A percentile compares a stretch with the other conserved stretches of the same genome.
phyloP scores from a whole-genome alignment of 768 basidiomycete species.

The Cubamyces lactineus region DNA sequence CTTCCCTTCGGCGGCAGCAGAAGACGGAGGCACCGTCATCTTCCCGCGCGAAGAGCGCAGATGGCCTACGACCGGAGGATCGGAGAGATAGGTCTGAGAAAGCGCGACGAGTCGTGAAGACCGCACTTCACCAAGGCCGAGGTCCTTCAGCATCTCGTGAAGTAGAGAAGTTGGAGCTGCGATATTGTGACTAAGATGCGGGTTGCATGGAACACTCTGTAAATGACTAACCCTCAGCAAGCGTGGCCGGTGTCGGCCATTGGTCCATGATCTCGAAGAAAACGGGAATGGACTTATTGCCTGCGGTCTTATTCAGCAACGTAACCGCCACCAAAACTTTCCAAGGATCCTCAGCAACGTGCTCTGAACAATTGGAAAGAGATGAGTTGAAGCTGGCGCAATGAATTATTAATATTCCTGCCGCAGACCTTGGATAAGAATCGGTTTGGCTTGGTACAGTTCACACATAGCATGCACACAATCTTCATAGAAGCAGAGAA shows the following conservation, averaged over 20 bases:
- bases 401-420: not conserved
- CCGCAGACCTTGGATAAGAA: slow-evolving; percentile 34
- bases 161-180: slow-evolving; percentile 8
- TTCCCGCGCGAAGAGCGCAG: slow-evolving; percentile 9
- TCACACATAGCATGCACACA: slow-evolving; percentile 5
- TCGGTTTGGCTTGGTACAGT: slow-evolving; percentile 31
- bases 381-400: too few species aligned
- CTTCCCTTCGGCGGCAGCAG: not conserved
- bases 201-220: not conserved
- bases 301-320: slow-evolving; percentile 72
- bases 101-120: slow-evolving; percentile 54
- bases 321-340: slow-evolving; percentile 68
- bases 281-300: slow-evolving; percentile 63
- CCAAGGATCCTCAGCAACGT: slow-evolving; percentile 62
- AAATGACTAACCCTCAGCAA: slow-evolving; percentile 53
- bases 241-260: slow-evolving; percentile 61
- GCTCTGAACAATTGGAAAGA: slow-evolving; percentile 40
- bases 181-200: not conserved
- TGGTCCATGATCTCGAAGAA: slow-evolving; percentile 58
- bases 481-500: slow-evolving; percentile 13
- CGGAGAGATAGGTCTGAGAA: slow-evolving; percentile 11
- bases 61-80: not conserved
- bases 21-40: not conserved
- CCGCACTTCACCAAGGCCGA: slow-evolving; percentile 64
- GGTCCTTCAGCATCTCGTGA: slow-evolving; percentile 42